Base-by-base conservation (phyloP, 2,329 filamentous ascomycete species). In the Neonectria magnoliae region DNA sequence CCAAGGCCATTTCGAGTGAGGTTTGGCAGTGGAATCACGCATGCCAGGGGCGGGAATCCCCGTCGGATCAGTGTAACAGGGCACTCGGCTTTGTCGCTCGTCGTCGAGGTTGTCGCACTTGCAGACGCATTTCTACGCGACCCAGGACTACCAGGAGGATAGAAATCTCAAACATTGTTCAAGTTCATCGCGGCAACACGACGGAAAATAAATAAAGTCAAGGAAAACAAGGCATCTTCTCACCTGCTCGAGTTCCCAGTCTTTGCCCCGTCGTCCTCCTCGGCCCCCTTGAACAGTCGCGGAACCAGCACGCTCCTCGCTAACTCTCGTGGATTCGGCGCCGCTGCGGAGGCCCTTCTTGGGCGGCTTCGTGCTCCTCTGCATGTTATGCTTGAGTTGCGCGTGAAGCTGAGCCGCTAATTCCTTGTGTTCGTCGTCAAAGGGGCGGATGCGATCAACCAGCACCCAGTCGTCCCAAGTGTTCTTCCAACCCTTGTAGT, bases 381-480 rank as follows among this genome's bases (percentile, higher is more conserved):
- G 79, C 70, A 88, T 84, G 72, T 87, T 85, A 59, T 82, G 81
- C 72, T 89, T 90, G 81, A 89, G 85, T 78, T 93, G 90, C 62
- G 89, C 87, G 72, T 90, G 86, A 31, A 94, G 84, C 78, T 92
- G 90, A 60, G 85, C 84, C 22, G 95, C 94, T 41, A 99, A 87
- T 77, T 97, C 93, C 76, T 93, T 93, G 81, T 98, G 98, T 81
- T 98, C 96, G 61, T 97, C 93, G 56, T 91, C 97, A 78, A 95
- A 91, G 82, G 98, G 98, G 76, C 94, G 91, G 66, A 99, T 91
- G 71, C 96, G 93, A 78, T 98, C 95, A 80, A 94, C 90, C 22
- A 93, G 89, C 48, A 98, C 96, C 95, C 95, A 98, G 82, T 99
- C 96, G 82, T 99, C 96, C 96, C 96, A 99, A 86, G 94, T 98